A percentile compares a stretch with the other conserved stretches of the same genome.
These are phyloP conservation scores for Exophiala sp. DNA, from an alignment of 2,329 filamentous ascomycete genomes.

Conservation along the genomic window DNA sequence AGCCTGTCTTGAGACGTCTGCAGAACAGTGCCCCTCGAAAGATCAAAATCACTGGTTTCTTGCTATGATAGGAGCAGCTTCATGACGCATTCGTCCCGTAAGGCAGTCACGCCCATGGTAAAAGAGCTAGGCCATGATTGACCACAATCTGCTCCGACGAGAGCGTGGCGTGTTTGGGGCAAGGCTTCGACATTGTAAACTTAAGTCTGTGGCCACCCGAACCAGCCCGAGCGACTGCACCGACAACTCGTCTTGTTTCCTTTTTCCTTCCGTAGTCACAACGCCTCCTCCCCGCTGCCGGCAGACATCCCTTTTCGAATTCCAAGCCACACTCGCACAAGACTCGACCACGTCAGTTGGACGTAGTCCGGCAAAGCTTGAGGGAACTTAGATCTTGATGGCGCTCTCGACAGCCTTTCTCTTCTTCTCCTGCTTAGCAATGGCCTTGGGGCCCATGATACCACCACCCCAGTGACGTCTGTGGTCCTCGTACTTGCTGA, in stretches of 20 bases:
- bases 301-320: too few species aligned
- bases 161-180: too few species aligned
- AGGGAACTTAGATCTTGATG: constrained; percentile 84
- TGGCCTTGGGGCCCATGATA: constrained; percentile 97
- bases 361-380: neutral
- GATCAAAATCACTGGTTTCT: neutral
- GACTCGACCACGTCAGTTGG: neutral
- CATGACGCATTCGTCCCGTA: neutral
- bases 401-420: constrained; percentile 88
- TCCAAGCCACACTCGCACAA: neutral
- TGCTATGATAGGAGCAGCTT: neutral
- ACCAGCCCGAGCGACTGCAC: too few species aligned
- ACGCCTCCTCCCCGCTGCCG: too few species aligned
- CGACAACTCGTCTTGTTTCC: too few species aligned
- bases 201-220: too few species aligned
- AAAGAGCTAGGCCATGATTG: too few species aligned
- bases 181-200: too few species aligned
- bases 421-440: constrained; percentile 71
- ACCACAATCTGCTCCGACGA: too few species aligned
- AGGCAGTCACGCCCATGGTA: neutral
- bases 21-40: neutral
- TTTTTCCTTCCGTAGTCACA: too few species aligned
- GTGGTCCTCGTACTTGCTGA: constrained; percentile 87
- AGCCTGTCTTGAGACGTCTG: too few species aligned
- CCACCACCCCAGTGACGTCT: constrained; percentile 98